Evolutionary conservation across 768 basidiomycete species (phyloP), one percentile per base, ranked within the genome.

Genomic region (Mycena haematopus): DNA sequence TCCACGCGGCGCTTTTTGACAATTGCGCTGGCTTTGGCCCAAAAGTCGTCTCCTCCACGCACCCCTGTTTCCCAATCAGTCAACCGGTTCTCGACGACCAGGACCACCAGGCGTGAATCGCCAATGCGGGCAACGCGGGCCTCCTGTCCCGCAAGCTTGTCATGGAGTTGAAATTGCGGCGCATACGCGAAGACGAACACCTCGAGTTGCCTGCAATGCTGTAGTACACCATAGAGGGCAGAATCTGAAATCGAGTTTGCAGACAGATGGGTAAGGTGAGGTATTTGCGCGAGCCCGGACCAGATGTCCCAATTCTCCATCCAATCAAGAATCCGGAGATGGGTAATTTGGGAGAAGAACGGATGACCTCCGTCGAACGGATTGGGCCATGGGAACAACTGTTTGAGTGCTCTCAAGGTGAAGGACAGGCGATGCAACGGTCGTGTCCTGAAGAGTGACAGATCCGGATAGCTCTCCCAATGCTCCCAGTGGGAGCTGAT

Each of bases 1-100:
- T 31, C 29, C 29, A 31, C 9, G 6, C 14, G 17, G 6, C 27
- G 27, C 17, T 17, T 49, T 6, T 29, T 22, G 27, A 49, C 47
- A 17, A 49, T 27, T 4, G 14, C 25, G 14, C 27, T 49, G 25
- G 52, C 52, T 15, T 5, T 29, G 11, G 15, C 25, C 52, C 52
- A 54, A 22, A 42, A 42, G 10, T 54, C 52, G 14, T 54, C 52
- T 9, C 52, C 52, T 9, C 52, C 40, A 24, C 52, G 52, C 7
- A 38, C 52, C 14, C 38, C 52, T 3, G 19, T 27, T 13, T 40
- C 38, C 52, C 52, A 54, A 38, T 54, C 40, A 0, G 14, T 17
- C 15, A 54, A 19, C 25, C 40, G 38, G 22, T 54, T 25, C 24
- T 13, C 8, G 22, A 54, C 52, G 7, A 42, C 52, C 24, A 42